Conservation (phyloP, 257 asterid species). For the Capsicum chinense region DNA sequence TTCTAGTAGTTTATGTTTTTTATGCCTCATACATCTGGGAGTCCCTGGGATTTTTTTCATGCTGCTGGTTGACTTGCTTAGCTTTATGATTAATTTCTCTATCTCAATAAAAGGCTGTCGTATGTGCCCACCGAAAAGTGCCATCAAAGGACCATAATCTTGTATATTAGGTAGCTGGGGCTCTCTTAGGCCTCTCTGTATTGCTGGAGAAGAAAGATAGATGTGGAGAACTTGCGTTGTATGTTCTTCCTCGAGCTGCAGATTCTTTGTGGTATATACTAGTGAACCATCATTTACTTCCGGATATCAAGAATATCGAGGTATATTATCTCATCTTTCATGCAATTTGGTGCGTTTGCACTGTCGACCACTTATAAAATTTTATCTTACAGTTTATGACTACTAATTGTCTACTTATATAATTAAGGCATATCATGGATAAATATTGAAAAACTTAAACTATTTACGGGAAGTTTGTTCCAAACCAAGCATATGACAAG, state of each 20-base stretch:
- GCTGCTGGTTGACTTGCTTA: constrained; percentile 18
- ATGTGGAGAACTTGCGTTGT: constrained; percentile 89
- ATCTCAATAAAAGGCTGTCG: constrained; percentile 66
- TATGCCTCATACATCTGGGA: constrained; percentile 19
- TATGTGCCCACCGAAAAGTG: constrained; percentile 89
- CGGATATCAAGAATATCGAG: constrained; percentile 28
- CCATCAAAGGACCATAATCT: constrained; percentile 94
- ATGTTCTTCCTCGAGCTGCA: constrained; percentile 98
- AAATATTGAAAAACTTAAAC: neutral
- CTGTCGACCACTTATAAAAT: neutral
- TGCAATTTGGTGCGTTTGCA: neutral
- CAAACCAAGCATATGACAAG: constrained; percentile 5
- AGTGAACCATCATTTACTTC: constrained; percentile 79
- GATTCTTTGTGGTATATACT: constrained; percentile 94
- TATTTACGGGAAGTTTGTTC: neutral
- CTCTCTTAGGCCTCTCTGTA: constrained; percentile 84
- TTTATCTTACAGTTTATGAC: neutral
- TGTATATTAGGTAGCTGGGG: constrained; percentile 93
- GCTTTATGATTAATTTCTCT: constrained; percentile 43
- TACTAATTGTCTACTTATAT: neutral
- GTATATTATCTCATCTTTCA: constrained; percentile 18
- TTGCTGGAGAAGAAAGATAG: constrained; percentile 94
- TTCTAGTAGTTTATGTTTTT: constrained; percentile 66
- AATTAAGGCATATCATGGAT: neutral
- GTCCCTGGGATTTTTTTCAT: neutral